phyloP scores from a whole-genome alignment of 2,329 filamentous ascomycete genomes.

The Phyllosticta capitalensis region DNA sequence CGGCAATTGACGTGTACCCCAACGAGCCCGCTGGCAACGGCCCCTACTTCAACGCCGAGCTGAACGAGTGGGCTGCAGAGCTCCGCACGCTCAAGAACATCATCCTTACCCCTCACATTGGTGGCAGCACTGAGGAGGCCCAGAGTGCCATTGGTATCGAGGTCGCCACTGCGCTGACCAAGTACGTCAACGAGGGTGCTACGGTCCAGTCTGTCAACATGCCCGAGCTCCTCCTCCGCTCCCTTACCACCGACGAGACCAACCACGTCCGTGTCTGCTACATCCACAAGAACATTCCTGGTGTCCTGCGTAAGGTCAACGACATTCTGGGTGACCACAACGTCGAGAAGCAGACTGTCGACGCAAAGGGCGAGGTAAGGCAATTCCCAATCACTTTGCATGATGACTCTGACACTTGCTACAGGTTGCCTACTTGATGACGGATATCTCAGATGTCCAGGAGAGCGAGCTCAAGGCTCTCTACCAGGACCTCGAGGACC shows the following conservation, averaged over 20 bases:
- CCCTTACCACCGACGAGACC: conserved; percentile 79
- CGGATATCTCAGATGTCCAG: conserved; percentile 84
- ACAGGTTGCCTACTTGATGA: conserved; percentile 88
- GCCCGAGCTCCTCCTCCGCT: conserved; percentile 86
- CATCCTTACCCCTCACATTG: conserved; percentile 93
- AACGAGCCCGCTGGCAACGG: conserved; percentile 90
- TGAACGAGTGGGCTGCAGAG: conserved; percentile 81
- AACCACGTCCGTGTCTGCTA: conserved; percentile 90
- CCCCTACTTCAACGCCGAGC: conserved; percentile 77
- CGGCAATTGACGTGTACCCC: conserved; percentile 93
- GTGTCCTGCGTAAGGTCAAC: conserved; percentile 91
- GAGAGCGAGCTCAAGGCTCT: conserved; percentile 75
- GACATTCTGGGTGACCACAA: conserved; percentile 92
- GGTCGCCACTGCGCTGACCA: conserved; percentile 76
- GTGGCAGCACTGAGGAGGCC: conserved; percentile 94
- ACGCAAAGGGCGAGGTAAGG: conserved; percentile 74
- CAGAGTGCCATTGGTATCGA: conserved; percentile 93
- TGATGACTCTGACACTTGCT: background rate
- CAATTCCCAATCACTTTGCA: background rate
- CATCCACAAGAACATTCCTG: conserved; percentile 93
- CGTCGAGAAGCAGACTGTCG: conserved; percentile 97
- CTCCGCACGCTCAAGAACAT: conserved; percentile 80
- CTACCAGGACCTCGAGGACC: conserved; percentile 68
- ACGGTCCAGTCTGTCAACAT: conserved; percentile 91
- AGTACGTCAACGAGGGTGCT: conserved; percentile 91